phyloP scores from a whole-genome alignment of 352 stramenopile species.

The Blastocystis sp. region DNA sequence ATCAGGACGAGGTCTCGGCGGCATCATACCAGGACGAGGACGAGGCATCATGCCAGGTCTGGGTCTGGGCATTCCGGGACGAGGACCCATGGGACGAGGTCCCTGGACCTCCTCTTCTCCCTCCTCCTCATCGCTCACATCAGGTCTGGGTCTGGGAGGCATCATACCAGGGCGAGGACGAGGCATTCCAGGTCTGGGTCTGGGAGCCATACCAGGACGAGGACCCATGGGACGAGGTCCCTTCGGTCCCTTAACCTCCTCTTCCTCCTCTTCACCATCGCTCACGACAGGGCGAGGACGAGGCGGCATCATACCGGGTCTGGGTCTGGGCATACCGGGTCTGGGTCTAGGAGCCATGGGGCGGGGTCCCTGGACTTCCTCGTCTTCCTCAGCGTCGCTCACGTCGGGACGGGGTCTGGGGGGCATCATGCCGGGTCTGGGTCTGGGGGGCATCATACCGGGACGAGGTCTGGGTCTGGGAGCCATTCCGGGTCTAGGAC shows the following conservation, averaged over 20 bases:
- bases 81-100: background rate
- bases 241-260: background rate
- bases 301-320: background rate
- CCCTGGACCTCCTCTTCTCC: background rate
- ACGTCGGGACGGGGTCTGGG: conserved; percentile 19
- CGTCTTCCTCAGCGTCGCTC: conserved; percentile 19
- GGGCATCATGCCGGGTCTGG: conserved; percentile 3
- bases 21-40: conserved; percentile 32
- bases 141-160: conserved; percentile 12
- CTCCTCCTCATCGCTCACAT: conserved; percentile 37
- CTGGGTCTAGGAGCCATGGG: conserved; percentile 30
- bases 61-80: conserved; percentile 40
- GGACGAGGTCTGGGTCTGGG: conserved; percentile 24
- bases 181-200: background rate
- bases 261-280: conserved; percentile 12
- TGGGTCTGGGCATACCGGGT: conserved; percentile 37
- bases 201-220: conserved; percentile 15
- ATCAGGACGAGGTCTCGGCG: background rate
- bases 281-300: conserved; percentile 13
- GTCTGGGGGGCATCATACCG: background rate
- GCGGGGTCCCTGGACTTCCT: background rate
- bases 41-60: background rate
- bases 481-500: conserved; percentile 51
- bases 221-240: conserved; percentile 34
- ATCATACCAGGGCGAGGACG: background rate